Evolutionary conservation across 768 basidiomycete species (phyloP).

Genomic region (Mycena indigotica): DNA sequence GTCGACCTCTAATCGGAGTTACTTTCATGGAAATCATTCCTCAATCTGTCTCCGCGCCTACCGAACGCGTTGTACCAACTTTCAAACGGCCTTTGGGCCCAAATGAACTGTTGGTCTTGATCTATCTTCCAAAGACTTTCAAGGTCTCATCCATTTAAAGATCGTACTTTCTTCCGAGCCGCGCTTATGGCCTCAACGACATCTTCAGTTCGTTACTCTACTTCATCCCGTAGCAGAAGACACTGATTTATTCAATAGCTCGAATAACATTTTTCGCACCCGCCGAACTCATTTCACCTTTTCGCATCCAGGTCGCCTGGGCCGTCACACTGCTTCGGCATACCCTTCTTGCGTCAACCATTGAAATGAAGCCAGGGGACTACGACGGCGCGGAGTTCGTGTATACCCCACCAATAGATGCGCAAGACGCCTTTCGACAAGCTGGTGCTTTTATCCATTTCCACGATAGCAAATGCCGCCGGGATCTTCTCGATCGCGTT

Average conservation of each 20-base stretch:
- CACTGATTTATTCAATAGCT: too few species aligned
- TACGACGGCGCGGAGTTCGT: constrained; percentile 50
- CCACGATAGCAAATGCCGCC: neutral
- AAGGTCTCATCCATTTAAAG: neutral
- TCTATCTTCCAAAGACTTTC: neutral
- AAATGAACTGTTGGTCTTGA: constrained; percentile 6
- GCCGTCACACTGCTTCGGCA: constrained; percentile 53
- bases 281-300: constrained; percentile 31
- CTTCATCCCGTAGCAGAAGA: neutral
- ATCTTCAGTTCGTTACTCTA: constrained; percentile 5
- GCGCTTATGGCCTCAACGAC: constrained; percentile 11
- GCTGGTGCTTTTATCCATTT: neutral
- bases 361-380: constrained; percentile 36
- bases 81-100: constrained; percentile 1
- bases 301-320: constrained; percentile 49
- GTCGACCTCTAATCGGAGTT: too few species aligned
- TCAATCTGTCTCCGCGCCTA: neutral
- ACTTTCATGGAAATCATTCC: neutral
- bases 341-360: constrained; percentile 46
- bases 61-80: neutral
- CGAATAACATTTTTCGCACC: constrained; percentile 49
- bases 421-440: constrained; percentile 30
- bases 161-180: constrained; percentile 11
- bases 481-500: neutral
- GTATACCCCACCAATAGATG: constrained; percentile 41